Evolutionary conservation across 768 basidiomycete genomes (phyloP).

Genomic region (Pleurotus sapidus): DNA sequence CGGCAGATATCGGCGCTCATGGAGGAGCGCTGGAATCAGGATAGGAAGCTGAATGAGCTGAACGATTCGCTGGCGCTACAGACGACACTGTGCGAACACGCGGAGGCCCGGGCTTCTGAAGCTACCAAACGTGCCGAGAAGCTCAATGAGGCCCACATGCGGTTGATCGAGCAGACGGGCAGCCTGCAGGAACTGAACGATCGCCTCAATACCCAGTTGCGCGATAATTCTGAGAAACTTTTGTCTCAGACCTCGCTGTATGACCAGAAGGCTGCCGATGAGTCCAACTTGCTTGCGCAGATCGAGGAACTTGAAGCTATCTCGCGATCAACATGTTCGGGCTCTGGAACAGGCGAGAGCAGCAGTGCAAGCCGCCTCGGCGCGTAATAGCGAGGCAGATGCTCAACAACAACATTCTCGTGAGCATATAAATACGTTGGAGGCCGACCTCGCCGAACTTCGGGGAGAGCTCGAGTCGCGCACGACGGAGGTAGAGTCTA

Average conservation of each 20-base stretch:
- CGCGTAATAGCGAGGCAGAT: conserved; percentile 79
- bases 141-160: conserved; percentile 66
- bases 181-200: conserved; percentile 67
- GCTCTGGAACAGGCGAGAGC: conserved; percentile 83
- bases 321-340: conserved; percentile 82
- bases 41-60: conserved; percentile 71
- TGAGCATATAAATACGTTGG: conserved; percentile 66
- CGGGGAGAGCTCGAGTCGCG: conserved; percentile 79
- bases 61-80: conserved; percentile 73
- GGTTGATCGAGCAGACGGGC: conserved; percentile 59
- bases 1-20: conserved; percentile 58
- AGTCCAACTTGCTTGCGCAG: conserved; percentile 57
- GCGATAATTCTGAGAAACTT: conserved; percentile 76
- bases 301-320: conserved; percentile 70
- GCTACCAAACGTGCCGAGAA: conserved; percentile 73
- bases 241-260: conserved; percentile 69
- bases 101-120: conserved; percentile 75
- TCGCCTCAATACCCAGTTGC: conserved; percentile 57
- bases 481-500: conserved; percentile 68
- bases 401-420: conserved; percentile 66
- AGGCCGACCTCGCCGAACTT: conserved; percentile 74
- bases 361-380: conserved; percentile 73
- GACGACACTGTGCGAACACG: conserved; percentile 73
- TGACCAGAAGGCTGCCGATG: conserved; percentile 81
- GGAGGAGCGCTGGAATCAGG: conserved; percentile 61